These are phyloP conservation scores for Eutreptiella sp. DNA, from an alignment of 208 protist species.

Conservation along the genomic window DNA sequence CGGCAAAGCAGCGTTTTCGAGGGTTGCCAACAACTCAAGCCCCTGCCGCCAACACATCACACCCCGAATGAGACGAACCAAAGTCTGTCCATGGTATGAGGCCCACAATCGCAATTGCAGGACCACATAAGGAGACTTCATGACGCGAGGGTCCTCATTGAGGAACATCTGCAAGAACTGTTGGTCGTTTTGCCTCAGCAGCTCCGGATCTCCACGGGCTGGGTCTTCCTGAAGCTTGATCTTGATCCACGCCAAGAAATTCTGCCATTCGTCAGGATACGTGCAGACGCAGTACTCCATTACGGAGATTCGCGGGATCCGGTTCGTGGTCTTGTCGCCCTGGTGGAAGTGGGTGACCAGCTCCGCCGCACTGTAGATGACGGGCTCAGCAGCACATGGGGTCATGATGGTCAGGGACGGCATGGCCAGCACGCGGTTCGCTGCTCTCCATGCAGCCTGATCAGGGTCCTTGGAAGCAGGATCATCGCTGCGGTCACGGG, in stretches of 20 bases:
- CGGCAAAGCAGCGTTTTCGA: no score
- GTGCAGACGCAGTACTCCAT: slow-evolving; percentile 18
- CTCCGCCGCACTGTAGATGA: slow-evolving; percentile 15
- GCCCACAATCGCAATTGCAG: no score
- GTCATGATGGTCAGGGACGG: slow-evolving; percentile 11
- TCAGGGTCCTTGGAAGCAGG: not conserved
- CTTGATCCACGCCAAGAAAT: slow-evolving; percentile 21
- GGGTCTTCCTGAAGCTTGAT: no score
- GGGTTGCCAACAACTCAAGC: no score
- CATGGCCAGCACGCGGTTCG: slow-evolving; percentile 24
- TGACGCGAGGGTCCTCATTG: no score
- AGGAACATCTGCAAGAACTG: no score
- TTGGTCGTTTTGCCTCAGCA: no score
- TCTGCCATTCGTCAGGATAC: slow-evolving; percentile 24
- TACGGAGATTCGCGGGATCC: slow-evolving; percentile 15
- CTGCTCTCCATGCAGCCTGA: slow-evolving; percentile 24
- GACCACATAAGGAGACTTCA: no score
- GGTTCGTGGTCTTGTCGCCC: not conserved
- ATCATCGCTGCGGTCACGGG: not conserved
- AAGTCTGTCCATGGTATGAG: no score
- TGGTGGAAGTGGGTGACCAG: not conserved
- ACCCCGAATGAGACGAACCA: no score
- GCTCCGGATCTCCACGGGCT: no score
- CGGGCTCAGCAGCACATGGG: slow-evolving; percentile 13
- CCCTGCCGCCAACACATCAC: no score